Evolutionary conservation across 345 rosid genomes (phyloP), one percentile per base, ranked within the genome.

Genomic region (Arabis hirsuta): DNA sequence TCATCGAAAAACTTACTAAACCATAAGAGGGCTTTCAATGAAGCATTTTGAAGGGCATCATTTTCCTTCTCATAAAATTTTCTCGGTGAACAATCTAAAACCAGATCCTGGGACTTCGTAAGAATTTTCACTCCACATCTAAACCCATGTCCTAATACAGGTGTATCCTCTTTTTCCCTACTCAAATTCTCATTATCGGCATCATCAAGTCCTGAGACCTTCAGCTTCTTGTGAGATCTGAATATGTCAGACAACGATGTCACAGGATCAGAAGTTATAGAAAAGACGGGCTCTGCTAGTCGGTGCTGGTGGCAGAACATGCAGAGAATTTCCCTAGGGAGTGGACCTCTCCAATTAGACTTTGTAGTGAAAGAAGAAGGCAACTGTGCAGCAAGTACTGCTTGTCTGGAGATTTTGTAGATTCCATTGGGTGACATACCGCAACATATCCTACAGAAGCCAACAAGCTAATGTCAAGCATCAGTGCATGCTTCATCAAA

Each of bases 271-370:
- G 61, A 61, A 65, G 75, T 72, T 53, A 65, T 36, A 46, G 81
- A 61, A 74, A 91, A 82, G 70, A 79, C 78, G 12, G 99, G 99
- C 73, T 95, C 99, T 67, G 88, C 80, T 51, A 91, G 84, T 65
- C 83, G 79, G 47, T 91, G 95, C 82, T 81, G 89, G 76, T 91
- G 93, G 82, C 99, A 95, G 77, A 95, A 89, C 63, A 84, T 51
- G 71, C 80, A 55, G 31, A 91, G 83, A 48, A 89, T 81, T 73
- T 95, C 99, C 81, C 84, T 87, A 10, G 99, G 99, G 51, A 78
- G 79, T 67, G 85, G 82, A 66, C 96, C 97, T 72, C 86, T 88
- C 99, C 99, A 95, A 53, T 88, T 86, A 73, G 90, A 66, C 76
- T 79, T 91, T 47, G 90, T 82, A 11, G 96, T 91, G 73, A 78